Evolutionary conservation across 2,329 filamentous ascomycete species (phyloP).

Genomic region (Hymenoscyphus fraxineus): DNA sequence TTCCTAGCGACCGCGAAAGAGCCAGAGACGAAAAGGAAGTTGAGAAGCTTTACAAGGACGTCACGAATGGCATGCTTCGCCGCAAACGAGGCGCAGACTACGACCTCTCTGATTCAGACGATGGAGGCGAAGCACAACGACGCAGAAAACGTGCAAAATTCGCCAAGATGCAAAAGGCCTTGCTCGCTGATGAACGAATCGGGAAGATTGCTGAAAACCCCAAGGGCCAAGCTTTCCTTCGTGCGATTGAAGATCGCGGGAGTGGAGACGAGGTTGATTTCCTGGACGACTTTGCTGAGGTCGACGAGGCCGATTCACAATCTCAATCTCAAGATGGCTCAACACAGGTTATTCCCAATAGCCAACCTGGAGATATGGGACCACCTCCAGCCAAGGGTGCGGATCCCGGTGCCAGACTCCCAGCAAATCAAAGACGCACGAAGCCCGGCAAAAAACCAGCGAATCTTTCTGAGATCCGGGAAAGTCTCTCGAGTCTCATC

Average conservation of each 20-base stretch:
- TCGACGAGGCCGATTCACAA: constrained; percentile 38
- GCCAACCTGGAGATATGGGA: constrained; percentile 42
- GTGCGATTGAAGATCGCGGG: constrained; percentile 79
- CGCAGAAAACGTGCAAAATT: constrained; percentile 84
- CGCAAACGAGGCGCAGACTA: constrained; percentile 78
- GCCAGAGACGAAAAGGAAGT: constrained; percentile 80
- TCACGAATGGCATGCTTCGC: constrained; percentile 82
- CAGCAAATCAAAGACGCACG: constrained; percentile 60
- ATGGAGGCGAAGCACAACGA: constrained; percentile 72
- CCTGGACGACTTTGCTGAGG: constrained; percentile 50
- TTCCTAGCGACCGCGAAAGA: constrained; percentile 68
- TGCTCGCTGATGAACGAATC: constrained; percentile 84
- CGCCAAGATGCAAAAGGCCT: constrained; percentile 83
- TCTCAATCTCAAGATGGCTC: constrained; percentile 37
- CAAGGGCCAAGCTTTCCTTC: constrained; percentile 85
- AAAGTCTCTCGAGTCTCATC: constrained; percentile 78
- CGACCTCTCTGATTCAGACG: constrained; percentile 86
- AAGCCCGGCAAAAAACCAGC: constrained; percentile 62
- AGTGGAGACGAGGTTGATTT: constrained; percentile 75
- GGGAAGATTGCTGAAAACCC: constrained; percentile 86
- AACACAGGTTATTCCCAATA: constrained; percentile 43
- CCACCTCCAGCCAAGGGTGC: constrained; percentile 40
- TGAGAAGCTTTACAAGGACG: constrained; percentile 86
- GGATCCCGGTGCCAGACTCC: constrained; percentile 48
- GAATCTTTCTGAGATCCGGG: constrained; percentile 74